Base-by-base conservation (phyloP, 805 yeast species). In the Teunomyces tritomae region DNA sequence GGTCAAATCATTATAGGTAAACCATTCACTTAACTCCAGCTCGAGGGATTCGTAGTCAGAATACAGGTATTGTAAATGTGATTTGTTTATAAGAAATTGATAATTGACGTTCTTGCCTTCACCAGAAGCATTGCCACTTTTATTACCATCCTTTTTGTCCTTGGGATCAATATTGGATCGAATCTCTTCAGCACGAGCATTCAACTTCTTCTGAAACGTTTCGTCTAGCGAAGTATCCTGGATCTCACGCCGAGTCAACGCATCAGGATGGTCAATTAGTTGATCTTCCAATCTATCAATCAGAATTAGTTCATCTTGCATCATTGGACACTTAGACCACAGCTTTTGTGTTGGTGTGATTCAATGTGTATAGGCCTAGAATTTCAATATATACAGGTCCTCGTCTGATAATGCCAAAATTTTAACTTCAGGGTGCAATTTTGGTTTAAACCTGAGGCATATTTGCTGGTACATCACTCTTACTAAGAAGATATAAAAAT, bases 231-330 rank as follows among this genome's bases (percentile, higher is more conserved):
- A 57, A 8, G 56, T 53, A n/a, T 63, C 68, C 6, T 53, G 52
- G 11, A 69, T 53, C 17, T 67, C 68, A 32, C 59, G 53, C 41
- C 59, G 53, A 8, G 74, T 63, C 20, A 54, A 46, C 3, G 67
- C 66, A 47, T 70, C 72, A 0, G 76, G 75, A 50, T 72, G 70
- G 49, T 73, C 76, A n/a, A 71, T 71, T 44, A 71, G 66, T 51
- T 70, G 73, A 49, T 74, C 80, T 44, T 77, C 81, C 39, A 77
- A 67, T 49, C 71, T 67, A 49, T 76, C 79, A 17, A 72, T 71
- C 63, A 73, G 69, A 7, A 60, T 49, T 28, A 53, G 63, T 27
- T 61, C 64, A 17, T 60, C 60, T 36, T 61, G 48, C 50, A 49
- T 49, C 20, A 20, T 44, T 44, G 28, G 45, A 26, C 13, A 26